These are phyloP conservation scores for Fusarium praegraminearum DNA, from an alignment of 2,329 filamentous ascomycete species.

Conservation along the genomic window DNA sequence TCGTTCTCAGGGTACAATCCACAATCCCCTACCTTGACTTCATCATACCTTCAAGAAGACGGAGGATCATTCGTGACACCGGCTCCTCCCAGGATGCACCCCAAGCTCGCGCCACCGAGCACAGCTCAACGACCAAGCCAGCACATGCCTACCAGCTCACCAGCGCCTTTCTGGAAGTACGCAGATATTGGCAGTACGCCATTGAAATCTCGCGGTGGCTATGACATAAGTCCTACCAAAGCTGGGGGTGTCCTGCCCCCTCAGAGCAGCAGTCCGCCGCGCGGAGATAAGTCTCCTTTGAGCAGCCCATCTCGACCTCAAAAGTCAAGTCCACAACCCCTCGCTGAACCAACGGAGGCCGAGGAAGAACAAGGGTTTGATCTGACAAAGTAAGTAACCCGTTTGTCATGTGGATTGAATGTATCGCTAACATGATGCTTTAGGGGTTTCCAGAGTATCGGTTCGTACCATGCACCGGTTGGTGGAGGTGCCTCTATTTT, in stretches of 20 bases:
- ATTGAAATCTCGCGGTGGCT: slow-evolving; percentile 60
- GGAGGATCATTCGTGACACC: slow-evolving; percentile 75
- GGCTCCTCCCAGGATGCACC: slow-evolving; percentile 78
- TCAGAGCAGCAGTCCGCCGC: slow-evolving; percentile 70
- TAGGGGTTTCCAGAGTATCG: slow-evolving; percentile 75
- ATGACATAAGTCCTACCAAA: slow-evolving; percentile 72
- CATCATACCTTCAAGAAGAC: slow-evolving; percentile 71
- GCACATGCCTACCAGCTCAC: slow-evolving; percentile 87
- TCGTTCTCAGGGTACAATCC: slow-evolving; percentile 64
- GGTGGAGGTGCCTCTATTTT: slow-evolving; percentile 60
- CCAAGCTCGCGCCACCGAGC: slow-evolving; percentile 81
- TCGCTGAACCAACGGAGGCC: slow-evolving; percentile 50
- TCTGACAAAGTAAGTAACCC: slow-evolving; percentile 64
- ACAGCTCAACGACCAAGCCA: slow-evolving; percentile 85
- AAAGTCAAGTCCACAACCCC: slow-evolving; percentile 47
- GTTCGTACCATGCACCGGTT: slow-evolving; percentile 69
- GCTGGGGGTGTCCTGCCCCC: slow-evolving; percentile 55
- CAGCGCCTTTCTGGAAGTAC: slow-evolving; percentile 90
- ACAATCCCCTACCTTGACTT: slow-evolving; percentile 71
- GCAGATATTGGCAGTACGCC: slow-evolving; percentile 82
- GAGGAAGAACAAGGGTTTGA: slow-evolving; percentile 68
- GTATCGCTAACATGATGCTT: slow-evolving; percentile 21
- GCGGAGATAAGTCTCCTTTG: slow-evolving; percentile 62
- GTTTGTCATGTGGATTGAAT: background rate
- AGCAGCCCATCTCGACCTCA: slow-evolving; percentile 64